Evolutionary conservation across 2,329 filamentous ascomycete species (phyloP).

Genomic region (Neopestalotiopsis sp.): DNA sequence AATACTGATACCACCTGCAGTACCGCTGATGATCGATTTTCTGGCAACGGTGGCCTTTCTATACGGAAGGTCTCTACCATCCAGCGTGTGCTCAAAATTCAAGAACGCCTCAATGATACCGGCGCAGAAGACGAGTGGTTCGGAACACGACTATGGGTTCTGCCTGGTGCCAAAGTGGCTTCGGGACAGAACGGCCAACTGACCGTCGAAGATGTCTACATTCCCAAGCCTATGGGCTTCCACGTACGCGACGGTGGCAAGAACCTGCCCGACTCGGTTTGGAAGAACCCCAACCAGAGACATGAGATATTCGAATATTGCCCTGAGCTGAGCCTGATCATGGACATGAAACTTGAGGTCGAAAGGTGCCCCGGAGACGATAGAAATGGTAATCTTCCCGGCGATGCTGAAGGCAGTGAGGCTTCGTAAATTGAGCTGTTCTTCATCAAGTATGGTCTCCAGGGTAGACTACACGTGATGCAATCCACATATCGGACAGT

Average conservation of each 20-base stretch:
- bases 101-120: conserved; percentile 55
- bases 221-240: conserved; percentile 59
- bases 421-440: background rate
- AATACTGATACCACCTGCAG: conserved; percentile 29
- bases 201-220: conserved; percentile 55
- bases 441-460: background rate
- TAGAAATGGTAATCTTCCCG: conserved; percentile 17
- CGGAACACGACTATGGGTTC: conserved; percentile 50
- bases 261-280: conserved; percentile 49
- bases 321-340: conserved; percentile 59
- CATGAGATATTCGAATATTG: conserved; percentile 60
- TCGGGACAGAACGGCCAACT: conserved; percentile 45
- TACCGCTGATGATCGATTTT: conserved; percentile 48
- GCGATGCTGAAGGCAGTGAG: background rate
- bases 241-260: conserved; percentile 53
- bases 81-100: conserved; percentile 51
- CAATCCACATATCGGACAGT: background rate
- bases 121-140: conserved; percentile 64
- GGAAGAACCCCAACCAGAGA: conserved; percentile 49
- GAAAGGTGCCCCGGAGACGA: conserved; percentile 49
- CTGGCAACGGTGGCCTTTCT: conserved; percentile 60
- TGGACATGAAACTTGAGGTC: conserved; percentile 61
- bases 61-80: conserved; percentile 59
- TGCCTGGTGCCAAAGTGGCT: conserved; percentile 56
- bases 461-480: background rate